Percentiles rank a stretch among this genome's conserved stretches.
These are phyloP conservation scores for Musa beccarii DNA, from an alignment of 176 grass and related monocot genomes.

Conservation along the genomic window DNA sequence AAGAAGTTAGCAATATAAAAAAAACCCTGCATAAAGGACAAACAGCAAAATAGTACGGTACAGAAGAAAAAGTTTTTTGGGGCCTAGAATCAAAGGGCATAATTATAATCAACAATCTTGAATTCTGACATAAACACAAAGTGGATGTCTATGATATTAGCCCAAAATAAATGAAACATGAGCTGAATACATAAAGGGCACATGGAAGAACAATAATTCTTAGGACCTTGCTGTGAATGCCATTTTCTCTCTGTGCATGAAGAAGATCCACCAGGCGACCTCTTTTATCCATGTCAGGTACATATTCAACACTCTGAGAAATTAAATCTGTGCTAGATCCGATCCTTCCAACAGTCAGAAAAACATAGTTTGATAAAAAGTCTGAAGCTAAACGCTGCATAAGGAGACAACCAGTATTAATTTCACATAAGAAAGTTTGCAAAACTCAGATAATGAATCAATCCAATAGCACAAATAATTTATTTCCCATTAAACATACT, in stretches of 20 bases:
- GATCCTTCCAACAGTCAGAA: constrained; percentile 65
- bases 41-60: neutral
- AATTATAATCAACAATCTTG: too few species aligned
- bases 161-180: neutral
- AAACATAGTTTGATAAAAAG: constrained; percentile 74
- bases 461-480: neutral
- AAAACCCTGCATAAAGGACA: neutral
- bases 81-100: too few species aligned
- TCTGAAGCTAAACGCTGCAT: constrained; percentile 57
- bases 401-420: neutral
- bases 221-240: constrained; percentile 40
- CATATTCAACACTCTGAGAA: constrained; percentile 62
- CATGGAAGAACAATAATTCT: neutral
- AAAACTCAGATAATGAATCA: neutral
- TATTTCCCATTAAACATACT: too few species aligned
- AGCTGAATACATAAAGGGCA: neutral
- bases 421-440: neutral
- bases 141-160: too few species aligned
- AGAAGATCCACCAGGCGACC: constrained; percentile 48
- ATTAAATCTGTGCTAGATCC: constrained; percentile 84
- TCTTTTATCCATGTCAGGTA: constrained; percentile 56
- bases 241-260: constrained; percentile 26
- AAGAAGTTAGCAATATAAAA: neutral
- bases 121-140: too few species aligned
- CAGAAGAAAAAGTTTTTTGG: too few species aligned